Conservation (phyloP, 805 yeast genomes). For the Saccharomycopsis selenospora region DNA sequence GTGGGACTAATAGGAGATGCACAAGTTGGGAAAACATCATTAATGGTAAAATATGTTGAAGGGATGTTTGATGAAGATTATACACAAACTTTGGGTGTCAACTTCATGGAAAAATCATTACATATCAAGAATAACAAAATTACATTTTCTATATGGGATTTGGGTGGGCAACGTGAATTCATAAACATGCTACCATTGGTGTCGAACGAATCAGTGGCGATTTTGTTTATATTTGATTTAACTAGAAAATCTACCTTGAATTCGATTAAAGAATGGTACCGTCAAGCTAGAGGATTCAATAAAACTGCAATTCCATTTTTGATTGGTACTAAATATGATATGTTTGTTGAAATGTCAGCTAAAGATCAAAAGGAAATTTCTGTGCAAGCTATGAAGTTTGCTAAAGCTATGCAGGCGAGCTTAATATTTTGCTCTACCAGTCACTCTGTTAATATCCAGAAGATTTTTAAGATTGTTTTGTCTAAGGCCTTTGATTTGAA, state of each 20-base stretch:
- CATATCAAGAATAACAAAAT: conserved; percentile 80
- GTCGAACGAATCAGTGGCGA: conserved; percentile 85
- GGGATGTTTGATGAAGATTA: conserved; percentile 87
- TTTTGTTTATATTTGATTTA: conserved; percentile 82
- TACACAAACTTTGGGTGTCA: conserved; percentile 91
- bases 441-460: conserved; percentile 87
- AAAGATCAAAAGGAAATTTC: conserved; percentile 83
- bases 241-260: conserved; percentile 80
- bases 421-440: conserved; percentile 86
- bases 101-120: conserved; percentile 86
- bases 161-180: conserved; percentile 93
- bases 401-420: conserved; percentile 80
- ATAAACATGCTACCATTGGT: conserved; percentile 93
- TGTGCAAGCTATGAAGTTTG: conserved; percentile 73
- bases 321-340: conserved; percentile 90
- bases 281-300: conserved; percentile 85
- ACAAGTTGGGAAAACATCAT: conserved; percentile 89
- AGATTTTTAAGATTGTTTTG: conserved; percentile 83
- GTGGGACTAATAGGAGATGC: conserved; percentile 95
- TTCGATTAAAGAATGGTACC: conserved; percentile 91
- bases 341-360: conserved; percentile 68
- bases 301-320: conserved; percentile 84
- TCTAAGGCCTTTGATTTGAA: conserved; percentile 86
- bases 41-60: conserved; percentile 97
- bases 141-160: conserved; percentile 88